Evolutionary conservation across 306 rosid species (phyloP), one percentile per base, ranked within the genome.

Genomic region (Coriaria nepalensis): DNA sequence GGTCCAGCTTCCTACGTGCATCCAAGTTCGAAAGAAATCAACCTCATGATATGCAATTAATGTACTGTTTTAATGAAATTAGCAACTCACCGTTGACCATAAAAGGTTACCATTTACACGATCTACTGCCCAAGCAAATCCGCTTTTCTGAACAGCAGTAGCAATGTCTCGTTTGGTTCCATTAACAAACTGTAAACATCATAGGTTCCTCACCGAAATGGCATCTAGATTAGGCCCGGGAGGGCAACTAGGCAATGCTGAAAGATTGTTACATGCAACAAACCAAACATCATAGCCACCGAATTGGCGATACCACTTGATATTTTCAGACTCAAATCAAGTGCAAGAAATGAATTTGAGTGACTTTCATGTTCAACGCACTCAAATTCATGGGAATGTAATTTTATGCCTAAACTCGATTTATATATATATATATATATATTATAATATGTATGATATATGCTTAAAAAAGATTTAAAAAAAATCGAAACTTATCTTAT

Each of bases 231-330:
- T 57, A 0, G 73, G 63, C 12, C 80, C 81, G 4, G 73, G 86
- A 0, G 83, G 87, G 52, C 84, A 82, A 38, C 58, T 44, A n/a
- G n/a, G n/a, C 8, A 73, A 70, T 33, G 37, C 64, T 13, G 64
- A 63, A 42, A 62, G 73, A 46, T 70, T 42, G 53, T 3, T 55
- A 20, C 85, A 79, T 4, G 80, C 88, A 4, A 33, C 6, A 6
- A 77, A 77, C 80, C 80, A 79, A 0, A 84, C 78, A 13, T 84
- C 95, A 37, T 78, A 84, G 0, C 95, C 92, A 12, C 95, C 95
- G 0, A 84, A 46, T n/a, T 84, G 80, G 6, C 44, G 56, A 33
- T 61, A 78, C 92, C 87, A 84, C 47, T 37, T 56, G 43, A 78
- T 75, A 5, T 66, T 41, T 0, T 86, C 87, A 5, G 57, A n/a